Percentiles rank a stretch among this genome's conserved stretches.
These are phyloP conservation scores for Aspergillus heteromorphus DNA, from an alignment of 495 filamentous ascomycete genomes.

Conservation along the genomic window DNA sequence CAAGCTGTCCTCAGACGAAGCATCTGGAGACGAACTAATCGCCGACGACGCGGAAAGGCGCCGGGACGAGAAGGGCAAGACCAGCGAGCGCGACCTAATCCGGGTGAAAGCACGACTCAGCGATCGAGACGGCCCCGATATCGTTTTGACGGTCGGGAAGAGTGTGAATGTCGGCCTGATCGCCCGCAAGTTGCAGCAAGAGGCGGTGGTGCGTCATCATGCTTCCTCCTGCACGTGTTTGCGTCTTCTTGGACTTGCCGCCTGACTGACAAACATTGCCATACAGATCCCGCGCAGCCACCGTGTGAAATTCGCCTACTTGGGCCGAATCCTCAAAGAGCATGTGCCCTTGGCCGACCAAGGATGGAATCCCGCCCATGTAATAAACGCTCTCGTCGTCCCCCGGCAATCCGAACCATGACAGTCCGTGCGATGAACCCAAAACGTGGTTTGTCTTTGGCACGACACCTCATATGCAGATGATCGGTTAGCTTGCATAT, in stretches of 20 bases:
- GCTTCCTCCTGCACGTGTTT: slow-evolving; percentile 24
- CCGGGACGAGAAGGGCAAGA: slow-evolving; percentile 61
- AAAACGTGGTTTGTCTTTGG: neutral
- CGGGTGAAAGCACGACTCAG: slow-evolving; percentile 62
- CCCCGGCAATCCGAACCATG: slow-evolving; percentile 20
- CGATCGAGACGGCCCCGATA: slow-evolving; percentile 60
- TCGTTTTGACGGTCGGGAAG: slow-evolving; percentile 54
- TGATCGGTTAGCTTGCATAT: neutral
- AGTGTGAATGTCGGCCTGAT: slow-evolving; percentile 59
- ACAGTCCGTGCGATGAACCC: neutral
- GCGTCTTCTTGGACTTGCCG: neutral
- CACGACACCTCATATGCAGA: neutral
- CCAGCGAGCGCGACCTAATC: slow-evolving; percentile 49
- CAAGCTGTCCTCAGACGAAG: slow-evolving; percentile 39
- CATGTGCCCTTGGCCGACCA: slow-evolving; percentile 55
- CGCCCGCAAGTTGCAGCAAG: slow-evolving; percentile 56
- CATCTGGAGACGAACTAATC: slow-evolving; percentile 42
- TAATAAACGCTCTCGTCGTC: slow-evolving; percentile 77
- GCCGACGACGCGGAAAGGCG: slow-evolving; percentile 51
- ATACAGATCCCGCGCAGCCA: slow-evolving; percentile 43
- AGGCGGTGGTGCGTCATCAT: slow-evolving; percentile 60
- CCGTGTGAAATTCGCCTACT: slow-evolving; percentile 65
- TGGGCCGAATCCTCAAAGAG: slow-evolving; percentile 74
- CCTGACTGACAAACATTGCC: slow-evolving; percentile 2
- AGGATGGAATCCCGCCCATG: slow-evolving; percentile 70